Base-by-base conservation (phyloP, 108 stramenopile species). In the Stephanodiscus minutulus region DNA sequence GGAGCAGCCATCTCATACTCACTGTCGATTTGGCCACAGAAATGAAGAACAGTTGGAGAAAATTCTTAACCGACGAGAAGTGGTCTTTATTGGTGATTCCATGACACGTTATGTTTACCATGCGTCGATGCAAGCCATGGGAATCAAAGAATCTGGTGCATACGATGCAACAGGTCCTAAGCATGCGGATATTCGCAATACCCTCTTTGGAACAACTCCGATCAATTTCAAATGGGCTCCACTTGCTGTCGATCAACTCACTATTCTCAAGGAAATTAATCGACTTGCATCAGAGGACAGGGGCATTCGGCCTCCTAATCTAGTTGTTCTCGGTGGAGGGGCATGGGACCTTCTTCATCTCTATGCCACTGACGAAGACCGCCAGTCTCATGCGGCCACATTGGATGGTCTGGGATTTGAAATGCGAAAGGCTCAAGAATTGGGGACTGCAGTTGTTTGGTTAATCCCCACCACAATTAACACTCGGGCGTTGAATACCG, bases 391-490 rank as follows among this genome's bases (percentile, higher is more conserved):
- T 58, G 70, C 81, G 17, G 37, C 56, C 24, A 69, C 74, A 15
- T 53, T 88, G 41, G 64, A 74, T 46, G 74, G 77, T 1, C 66
- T 93, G 27, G 73, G 66, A 18, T 47, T 67, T 39, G 49, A 84
- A 58, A 89, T 93, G 68, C 49, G 66, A 27, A 46, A 48, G 37
- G 33, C 86, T 8, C 76, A 73, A 64, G 47, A 47, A 50, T 62
- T 73, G 49, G 82, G 68, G 18, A 64, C 87, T 33, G 80, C 85
- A 7, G 82, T 93, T 18, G 89, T 91, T 2, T 95, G 91, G 90
- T 33, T 89, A 9, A 77, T 82, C 29, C 95, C 95, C n/a, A 91
- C 95, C 0, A 89, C 90, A 13, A 87, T 96, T 58, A 96, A 96
- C 68, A 74, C 85, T 3, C 65, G 39, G 43, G 90, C 87, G 7